phyloP scores from a whole-genome alignment of 73 alveolate genomes.

The Tetrahymena thermophila region DNA sequence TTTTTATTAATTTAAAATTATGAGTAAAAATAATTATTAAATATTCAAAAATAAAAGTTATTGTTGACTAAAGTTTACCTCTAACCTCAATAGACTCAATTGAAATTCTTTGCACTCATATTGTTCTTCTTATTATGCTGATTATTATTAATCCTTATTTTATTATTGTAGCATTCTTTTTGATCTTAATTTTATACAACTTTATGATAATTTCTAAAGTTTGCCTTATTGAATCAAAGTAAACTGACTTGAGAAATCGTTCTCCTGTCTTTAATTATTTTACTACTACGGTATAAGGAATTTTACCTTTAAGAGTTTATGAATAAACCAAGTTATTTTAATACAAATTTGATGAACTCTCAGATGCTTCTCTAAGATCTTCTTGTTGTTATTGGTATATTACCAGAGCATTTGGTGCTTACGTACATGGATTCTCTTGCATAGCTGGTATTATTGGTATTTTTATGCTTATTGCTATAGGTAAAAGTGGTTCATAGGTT shows the following conservation, averaged over 20 bases:
- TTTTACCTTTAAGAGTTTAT: background rate
- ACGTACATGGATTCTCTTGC: background rate
- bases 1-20: background rate
- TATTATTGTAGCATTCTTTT: background rate
- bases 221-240: background rate
- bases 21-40: background rate
- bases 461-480: background rate
- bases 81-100: background rate
- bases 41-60: background rate
- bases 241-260: background rate
- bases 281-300: background rate
- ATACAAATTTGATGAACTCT: background rate
- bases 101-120: background rate
- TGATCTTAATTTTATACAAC: background rate
- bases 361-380: background rate
- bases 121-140: background rate
- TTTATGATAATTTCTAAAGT: background rate
- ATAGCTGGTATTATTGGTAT: background rate
- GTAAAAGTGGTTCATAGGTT: background rate
- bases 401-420: background rate
- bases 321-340: background rate
- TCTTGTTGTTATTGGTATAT: background rate
- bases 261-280: background rate
- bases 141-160: background rate
- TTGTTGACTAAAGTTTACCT: background rate